Percentiles rank a stretch among this genome's conserved stretches.
These are phyloP conservation scores for Kazachstania sp. DNA, from an alignment of 1,139 yeast genomes.

Conservation along the genomic window DNA sequence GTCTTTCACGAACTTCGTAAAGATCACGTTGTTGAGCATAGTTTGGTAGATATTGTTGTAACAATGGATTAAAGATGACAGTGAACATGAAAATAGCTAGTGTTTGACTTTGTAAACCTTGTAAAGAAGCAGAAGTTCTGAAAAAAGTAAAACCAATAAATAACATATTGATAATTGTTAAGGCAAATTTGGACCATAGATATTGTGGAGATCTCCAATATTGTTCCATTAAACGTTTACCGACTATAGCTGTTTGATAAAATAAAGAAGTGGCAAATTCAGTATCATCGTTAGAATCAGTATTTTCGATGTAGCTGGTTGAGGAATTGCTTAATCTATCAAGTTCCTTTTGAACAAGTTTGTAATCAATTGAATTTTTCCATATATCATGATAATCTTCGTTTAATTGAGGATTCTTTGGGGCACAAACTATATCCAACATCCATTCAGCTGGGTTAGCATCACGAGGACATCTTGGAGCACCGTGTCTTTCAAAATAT, in stretches of 20 bases:
- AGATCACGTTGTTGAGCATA: constrained; percentile 62
- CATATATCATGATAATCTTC: constrained; percentile 61
- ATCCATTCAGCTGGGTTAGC: constrained; percentile 84
- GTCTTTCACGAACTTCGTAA: constrained; percentile 79
- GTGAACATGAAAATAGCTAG: constrained; percentile 59
- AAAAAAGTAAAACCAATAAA: constrained; percentile 71
- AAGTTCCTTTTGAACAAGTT: constrained; percentile 37
- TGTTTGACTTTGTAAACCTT: constrained; percentile 56
- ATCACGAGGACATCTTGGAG: constrained; percentile 52
- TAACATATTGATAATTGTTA: constrained; percentile 42
- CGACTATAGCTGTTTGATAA: constrained; percentile 45
- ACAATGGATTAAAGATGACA: constrained; percentile 48
- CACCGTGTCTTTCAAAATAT: constrained; percentile 65
- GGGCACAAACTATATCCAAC: constrained; percentile 73
- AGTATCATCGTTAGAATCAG: constrained; percentile 25
- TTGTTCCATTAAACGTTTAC: constrained; percentile 46
- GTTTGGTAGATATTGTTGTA: constrained; percentile 65
- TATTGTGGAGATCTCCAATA: constrained; percentile 56
- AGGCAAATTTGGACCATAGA: constrained; percentile 45
- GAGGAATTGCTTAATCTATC: constrained; percentile 40
- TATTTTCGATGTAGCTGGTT: constrained; percentile 29
- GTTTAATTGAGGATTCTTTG: constrained; percentile 62
- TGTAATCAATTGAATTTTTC: constrained; percentile 50
- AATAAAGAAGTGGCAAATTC: constrained; percentile 34
- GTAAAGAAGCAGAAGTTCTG: constrained; percentile 51